A percentile compares a stretch with the other conserved stretches of the same genome.
phyloP scores from a whole-genome alignment of 73 alveolate genomes.

The Effrenium voratum region DNA sequence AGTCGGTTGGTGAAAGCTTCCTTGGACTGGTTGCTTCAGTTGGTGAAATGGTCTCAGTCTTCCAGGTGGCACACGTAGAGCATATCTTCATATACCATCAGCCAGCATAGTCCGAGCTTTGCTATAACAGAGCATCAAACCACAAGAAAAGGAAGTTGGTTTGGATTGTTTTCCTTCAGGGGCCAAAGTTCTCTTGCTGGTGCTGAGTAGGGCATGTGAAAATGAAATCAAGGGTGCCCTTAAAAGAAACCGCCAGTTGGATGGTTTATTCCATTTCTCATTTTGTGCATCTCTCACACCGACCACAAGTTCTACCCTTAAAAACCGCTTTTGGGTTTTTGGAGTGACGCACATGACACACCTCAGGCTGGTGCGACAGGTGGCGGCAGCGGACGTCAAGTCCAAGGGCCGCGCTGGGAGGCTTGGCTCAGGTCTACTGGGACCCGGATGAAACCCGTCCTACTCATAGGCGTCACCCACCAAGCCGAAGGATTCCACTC shows the following conservation, averaged over 20 bases:
- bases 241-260: not conserved
- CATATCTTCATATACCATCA: not conserved
- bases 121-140: not conserved
- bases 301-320: not conserved
- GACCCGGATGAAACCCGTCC: too few relatives aligned
- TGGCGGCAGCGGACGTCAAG: conserved; percentile 63
- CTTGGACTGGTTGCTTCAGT: too few relatives aligned
- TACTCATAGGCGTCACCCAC: too few relatives aligned
- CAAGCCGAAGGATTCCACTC: too few relatives aligned
- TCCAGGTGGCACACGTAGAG: too few relatives aligned
- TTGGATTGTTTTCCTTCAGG: not conserved
- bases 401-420: conserved; percentile 12
- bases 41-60: too few relatives aligned
- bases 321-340: not conserved
- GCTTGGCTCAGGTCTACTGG: not conserved
- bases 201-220: too few relatives aligned
- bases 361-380: conserved; percentile 79
- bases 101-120: not conserved
- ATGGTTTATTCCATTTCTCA: not conserved
- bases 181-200: not conserved
- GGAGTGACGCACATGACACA: not conserved
- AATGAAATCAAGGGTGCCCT: not conserved
- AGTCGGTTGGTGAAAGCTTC: too few relatives aligned
- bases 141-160: too few relatives aligned
- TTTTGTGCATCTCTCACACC: not conserved